These are phyloP conservation scores for Ramichloridium luteum DNA, from an alignment of 2,329 filamentous ascomycete genomes.

Conservation along the genomic window DNA sequence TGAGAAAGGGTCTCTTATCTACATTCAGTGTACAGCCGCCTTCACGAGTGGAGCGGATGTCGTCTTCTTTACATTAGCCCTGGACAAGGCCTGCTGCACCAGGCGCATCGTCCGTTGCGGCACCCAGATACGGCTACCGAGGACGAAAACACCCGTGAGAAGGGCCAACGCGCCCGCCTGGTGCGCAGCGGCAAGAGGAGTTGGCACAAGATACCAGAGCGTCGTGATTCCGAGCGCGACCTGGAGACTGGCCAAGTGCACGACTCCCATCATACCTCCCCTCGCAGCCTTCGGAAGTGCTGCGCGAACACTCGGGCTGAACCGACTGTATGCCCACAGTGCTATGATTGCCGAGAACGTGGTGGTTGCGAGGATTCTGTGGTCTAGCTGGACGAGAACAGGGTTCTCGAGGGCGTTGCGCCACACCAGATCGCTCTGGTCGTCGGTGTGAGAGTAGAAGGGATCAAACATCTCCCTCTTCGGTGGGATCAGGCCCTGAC, in stretches of 20 bases:
- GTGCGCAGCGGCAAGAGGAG: slow-evolving; percentile 75
- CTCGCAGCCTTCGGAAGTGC: slow-evolving; percentile 47
- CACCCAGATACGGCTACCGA: slow-evolving; percentile 66
- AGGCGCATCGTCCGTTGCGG: slow-evolving; percentile 37
- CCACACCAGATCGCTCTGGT: slow-evolving; percentile 82
- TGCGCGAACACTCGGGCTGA: slow-evolving; percentile 50
- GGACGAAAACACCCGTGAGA: slow-evolving; percentile 66
- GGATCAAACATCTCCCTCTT: slow-evolving; percentile 69
- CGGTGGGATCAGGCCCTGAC: slow-evolving; percentile 67
- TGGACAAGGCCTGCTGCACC: slow-evolving; percentile 16
- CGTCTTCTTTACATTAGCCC: slow-evolving; percentile 3
- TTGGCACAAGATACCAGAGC: slow-evolving; percentile 85
- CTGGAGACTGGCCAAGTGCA: slow-evolving; percentile 73
- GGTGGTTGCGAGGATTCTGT: slow-evolving; percentile 80
- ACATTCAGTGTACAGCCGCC: too few species aligned
- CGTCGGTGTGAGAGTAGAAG: slow-evolving; percentile 70
- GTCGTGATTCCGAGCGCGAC: slow-evolving; percentile 80
- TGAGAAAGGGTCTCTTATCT: too few species aligned
- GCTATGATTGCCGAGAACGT: slow-evolving; percentile 72
- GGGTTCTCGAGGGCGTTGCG: slow-evolving; percentile 97
- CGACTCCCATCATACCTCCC: slow-evolving; percentile 64
- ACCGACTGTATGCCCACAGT: slow-evolving; percentile 69
- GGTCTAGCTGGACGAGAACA: slow-evolving; percentile 86
- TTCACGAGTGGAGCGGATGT: too few species aligned
- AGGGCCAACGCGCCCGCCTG: slow-evolving; percentile 83